phyloP scores from a whole-genome alignment of 805 yeast species.

The Suhomyces sp. region DNA sequence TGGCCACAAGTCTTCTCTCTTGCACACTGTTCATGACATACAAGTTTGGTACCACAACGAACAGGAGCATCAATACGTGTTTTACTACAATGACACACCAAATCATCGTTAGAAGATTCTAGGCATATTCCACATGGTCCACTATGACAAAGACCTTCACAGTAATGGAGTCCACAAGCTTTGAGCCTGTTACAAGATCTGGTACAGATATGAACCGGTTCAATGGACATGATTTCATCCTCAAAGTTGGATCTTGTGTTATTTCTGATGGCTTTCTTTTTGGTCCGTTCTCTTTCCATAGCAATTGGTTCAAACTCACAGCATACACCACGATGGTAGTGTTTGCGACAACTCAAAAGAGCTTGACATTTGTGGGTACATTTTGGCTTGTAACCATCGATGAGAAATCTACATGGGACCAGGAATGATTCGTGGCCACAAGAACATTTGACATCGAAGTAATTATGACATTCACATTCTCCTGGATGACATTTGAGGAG shows the following conservation, averaged over 20 bases:
- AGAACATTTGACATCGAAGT: constrained; percentile 53
- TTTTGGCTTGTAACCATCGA: constrained; percentile 50
- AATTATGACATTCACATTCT: constrained; percentile 62
- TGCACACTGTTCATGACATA: constrained; percentile 65
- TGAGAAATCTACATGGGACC: constrained; percentile 64
- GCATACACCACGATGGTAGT: constrained; percentile 67
- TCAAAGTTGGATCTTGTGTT: constrained; percentile 37
- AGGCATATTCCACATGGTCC: constrained; percentile 81
- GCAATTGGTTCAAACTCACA: constrained; percentile 70
- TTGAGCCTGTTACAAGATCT: constrained; percentile 60
- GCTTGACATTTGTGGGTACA: constrained; percentile 76
- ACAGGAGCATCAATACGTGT: constrained; percentile 81
- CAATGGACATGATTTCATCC: constrained; percentile 60
- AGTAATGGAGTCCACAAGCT: constrained; percentile 62
- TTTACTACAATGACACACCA: constrained; percentile 77
- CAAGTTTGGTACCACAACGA: constrained; percentile 70
- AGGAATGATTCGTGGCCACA: constrained; percentile 59
- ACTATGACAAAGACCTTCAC: constrained; percentile 70
- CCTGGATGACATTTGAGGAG: constrained; percentile 74
- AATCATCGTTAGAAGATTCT: constrained; percentile 76
- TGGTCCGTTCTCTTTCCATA: constrained; percentile 51
- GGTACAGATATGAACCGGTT: constrained; percentile 73
- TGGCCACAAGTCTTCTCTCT: constrained; percentile 69
- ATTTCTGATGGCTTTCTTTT: constrained; percentile 49
- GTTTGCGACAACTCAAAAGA: constrained; percentile 75